Evolutionary conservation across 1,284 basidiomycete genomes (phyloP).

Genomic region (Mycena sp.): DNA sequence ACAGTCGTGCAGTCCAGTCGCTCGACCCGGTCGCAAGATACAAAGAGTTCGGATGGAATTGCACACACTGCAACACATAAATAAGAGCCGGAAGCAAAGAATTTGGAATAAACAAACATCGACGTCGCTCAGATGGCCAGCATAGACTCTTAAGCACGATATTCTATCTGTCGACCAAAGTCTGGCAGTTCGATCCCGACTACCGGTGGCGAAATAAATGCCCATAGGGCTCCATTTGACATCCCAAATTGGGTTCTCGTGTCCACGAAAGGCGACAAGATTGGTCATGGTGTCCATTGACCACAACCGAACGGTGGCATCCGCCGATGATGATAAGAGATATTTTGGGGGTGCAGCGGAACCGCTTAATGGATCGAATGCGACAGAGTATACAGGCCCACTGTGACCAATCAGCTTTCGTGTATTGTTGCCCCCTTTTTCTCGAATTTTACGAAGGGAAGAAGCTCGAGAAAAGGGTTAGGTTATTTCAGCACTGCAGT

Average conservation of each 20-base stretch:
- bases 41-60: conserved; percentile 97
- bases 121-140: conserved; percentile 96
- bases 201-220: conserved; percentile 97
- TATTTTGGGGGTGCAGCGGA: conserved; percentile 88
- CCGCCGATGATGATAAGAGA: conserved; percentile 93
- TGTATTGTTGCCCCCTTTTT: conserved; percentile 84
- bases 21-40: conserved; percentile 98
- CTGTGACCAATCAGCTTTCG: conserved; percentile 97
- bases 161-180: conserved; percentile 96
- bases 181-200: conserved; percentile 93
- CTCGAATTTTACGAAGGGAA: conserved; percentile 72
- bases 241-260: conserved; percentile 98
- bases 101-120: conserved; percentile 74
- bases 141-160: conserved; percentile 91
- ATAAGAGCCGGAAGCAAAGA: conserved; percentile 14
- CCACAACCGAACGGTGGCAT: conserved; percentile 93
- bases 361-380: conserved; percentile 92
- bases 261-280: conserved; percentile 93
- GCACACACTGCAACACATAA: conserved; percentile 79
- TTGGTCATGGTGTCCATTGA: conserved; percentile 96
- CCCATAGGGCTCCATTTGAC: conserved; percentile 98
- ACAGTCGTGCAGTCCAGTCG: conserved; percentile 94
- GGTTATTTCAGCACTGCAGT: conserved; percentile 12
- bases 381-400: conserved; percentile 94
- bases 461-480: conserved; percentile 51